phyloP scores from a whole-genome alignment of 495 filamentous ascomycete species.

The Hypoxylon lienhwacheense region DNA sequence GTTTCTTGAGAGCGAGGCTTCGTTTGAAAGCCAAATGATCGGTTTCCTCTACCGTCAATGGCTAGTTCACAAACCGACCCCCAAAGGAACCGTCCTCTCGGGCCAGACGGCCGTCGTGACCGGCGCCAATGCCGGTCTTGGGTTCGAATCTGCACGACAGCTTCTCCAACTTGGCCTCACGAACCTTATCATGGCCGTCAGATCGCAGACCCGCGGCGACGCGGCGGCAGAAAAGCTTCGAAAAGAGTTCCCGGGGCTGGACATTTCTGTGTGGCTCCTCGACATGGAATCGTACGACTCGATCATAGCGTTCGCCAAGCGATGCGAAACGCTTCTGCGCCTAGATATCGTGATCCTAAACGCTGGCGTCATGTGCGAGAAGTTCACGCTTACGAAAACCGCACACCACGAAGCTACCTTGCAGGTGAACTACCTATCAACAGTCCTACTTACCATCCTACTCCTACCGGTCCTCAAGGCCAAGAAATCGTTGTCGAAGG shows the following conservation, averaged over 20 bases:
- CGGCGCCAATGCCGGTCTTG: constrained; percentile 59
- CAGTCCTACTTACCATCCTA: constrained; percentile 48
- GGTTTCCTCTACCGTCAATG: constrained; percentile 36
- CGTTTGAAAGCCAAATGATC: constrained; percentile 15
- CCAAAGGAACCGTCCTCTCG: constrained; percentile 29
- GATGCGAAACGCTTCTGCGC: constrained; percentile 40
- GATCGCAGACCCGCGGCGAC: constrained; percentile 51
- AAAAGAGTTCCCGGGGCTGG: constrained; percentile 39
- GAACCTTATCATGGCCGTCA: constrained; percentile 57
- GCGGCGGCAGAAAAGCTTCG: constrained; percentile 44
- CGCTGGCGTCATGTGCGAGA: constrained; percentile 46
- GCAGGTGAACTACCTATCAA: constrained; percentile 52
- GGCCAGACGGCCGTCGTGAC: constrained; percentile 56
- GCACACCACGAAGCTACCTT: constrained; percentile 50
- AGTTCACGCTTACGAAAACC: constrained; percentile 36
- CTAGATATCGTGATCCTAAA: constrained; percentile 56
- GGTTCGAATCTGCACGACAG: constrained; percentile 53
- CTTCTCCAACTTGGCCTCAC: constrained; percentile 50
- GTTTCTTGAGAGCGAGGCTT: constrained; percentile 20
- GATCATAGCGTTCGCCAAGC: constrained; percentile 47
- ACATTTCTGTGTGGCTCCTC: constrained; percentile 52
- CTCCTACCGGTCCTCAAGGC: constrained; percentile 49
- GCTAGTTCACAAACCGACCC: constrained; percentile 23
- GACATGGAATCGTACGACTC: constrained; percentile 54
- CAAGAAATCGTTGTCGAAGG: constrained; percentile 32